phyloP scores from a whole-genome alignment of 2,329 filamentous ascomycete genomes.

The Ceratocystis destructans region DNA sequence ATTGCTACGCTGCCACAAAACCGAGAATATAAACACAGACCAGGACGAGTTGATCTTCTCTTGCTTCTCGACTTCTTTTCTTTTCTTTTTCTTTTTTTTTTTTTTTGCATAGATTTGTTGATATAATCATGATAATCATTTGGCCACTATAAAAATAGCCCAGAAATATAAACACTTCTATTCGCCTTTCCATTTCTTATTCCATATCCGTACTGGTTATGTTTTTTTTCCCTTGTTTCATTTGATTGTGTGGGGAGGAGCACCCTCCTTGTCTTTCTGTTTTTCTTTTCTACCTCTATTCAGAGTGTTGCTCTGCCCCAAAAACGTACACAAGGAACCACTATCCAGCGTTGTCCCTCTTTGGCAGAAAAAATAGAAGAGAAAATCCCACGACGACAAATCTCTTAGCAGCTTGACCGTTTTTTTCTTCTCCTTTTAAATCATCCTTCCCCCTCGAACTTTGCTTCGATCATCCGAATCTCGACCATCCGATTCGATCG shows the following conservation, averaged over 20 bases:
- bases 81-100: background rate
- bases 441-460: constrained; percentile 8
- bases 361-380: constrained; percentile 13
- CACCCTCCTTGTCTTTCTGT: background rate
- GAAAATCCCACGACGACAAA: constrained; percentile 17
- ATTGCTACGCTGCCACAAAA: background rate
- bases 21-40: background rate
- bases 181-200: background rate
- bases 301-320: background rate
- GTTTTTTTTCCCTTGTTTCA: background rate
- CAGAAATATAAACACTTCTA: too few species aligned
- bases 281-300: background rate
- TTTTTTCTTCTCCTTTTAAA: constrained; percentile 15
- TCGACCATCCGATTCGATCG: constrained; percentile 5
- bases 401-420: constrained; percentile 7
- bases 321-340: constrained; percentile 12
- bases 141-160: too few species aligned
- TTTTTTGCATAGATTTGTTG: background rate
- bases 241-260: too few species aligned
- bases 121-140: too few species aligned
- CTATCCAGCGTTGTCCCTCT: constrained; percentile 10
- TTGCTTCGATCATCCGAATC: background rate
- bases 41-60: background rate
- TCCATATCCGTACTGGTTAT: background rate
- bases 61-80: background rate